These are phyloP conservation scores for Mallotus nudiflorus DNA, from an alignment of 345 rosid genomes.

Conservation along the genomic window DNA sequence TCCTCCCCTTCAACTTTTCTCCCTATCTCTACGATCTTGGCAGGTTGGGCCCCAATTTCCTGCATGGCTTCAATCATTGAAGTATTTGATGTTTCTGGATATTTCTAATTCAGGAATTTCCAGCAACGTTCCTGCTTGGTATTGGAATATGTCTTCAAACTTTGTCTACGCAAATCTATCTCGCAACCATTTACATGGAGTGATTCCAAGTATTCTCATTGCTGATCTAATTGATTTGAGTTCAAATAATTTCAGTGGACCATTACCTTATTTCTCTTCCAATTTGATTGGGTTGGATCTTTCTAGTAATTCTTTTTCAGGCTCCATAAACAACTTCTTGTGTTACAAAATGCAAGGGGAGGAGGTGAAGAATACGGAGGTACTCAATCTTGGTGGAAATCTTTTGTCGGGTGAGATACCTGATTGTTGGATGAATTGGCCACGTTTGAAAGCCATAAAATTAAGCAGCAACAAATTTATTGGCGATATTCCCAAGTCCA, in stretches of 20 bases:
- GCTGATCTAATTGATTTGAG: not conserved
- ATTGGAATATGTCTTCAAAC: too few species aligned
- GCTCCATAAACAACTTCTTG: not conserved
- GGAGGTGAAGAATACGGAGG: not conserved
- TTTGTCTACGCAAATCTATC: too few species aligned
- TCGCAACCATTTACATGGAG: too few species aligned
- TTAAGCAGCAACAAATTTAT: not conserved
- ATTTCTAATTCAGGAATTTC: too few species aligned
- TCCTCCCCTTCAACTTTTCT: too few species aligned
- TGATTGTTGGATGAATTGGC: not conserved
- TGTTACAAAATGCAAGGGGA: not conserved
- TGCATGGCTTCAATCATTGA: too few species aligned
- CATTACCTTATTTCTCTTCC: not conserved
- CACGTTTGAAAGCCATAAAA: not conserved
- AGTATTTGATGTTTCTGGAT: too few species aligned
- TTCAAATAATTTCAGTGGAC: not conserved
- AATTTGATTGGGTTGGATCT: not conserved
- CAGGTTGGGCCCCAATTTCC: too few species aligned
- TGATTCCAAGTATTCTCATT: not conserved
- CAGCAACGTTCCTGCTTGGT: too few species aligned
- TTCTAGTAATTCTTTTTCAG: not conserved
- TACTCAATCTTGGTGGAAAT: not conserved
- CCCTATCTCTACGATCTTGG: too few species aligned
- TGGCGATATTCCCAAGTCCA: constrained; percentile 5
- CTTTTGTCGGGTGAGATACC: not conserved